Percentiles rank a stretch among this genome's conserved stretches.
Evolutionary conservation across 73 alveolate species (phyloP).

Genomic region (Stentor roeselii): DNA sequence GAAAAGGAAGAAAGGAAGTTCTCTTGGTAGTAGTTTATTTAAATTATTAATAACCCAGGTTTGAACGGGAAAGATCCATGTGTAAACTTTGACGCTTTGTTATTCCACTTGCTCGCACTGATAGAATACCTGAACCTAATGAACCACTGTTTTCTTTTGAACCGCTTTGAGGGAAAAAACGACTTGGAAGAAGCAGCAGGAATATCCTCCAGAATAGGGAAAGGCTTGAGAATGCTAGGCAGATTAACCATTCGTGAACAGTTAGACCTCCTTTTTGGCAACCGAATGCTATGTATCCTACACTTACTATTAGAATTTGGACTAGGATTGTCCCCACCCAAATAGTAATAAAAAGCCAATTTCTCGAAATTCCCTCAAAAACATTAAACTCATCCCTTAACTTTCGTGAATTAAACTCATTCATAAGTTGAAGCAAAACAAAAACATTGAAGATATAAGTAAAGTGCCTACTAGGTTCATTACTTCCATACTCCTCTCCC

Average conservation of each 20-base stretch:
- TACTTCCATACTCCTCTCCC: not conserved
- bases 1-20: no score
- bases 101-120: no score
- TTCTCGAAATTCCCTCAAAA: constrained; percentile 65
- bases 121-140: no score
- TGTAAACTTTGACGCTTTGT: no score
- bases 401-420: constrained; percentile 78
- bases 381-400: constrained; percentile 83
- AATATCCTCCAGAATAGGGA: constrained; percentile 36
- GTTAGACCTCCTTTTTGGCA: constrained; percentile 75
- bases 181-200: constrained; percentile 16
- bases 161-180: no score
- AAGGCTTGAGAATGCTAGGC: constrained; percentile 64
- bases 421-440: constrained; percentile 78
- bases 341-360: constrained; percentile 56
- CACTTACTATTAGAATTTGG: constrained; percentile 63
- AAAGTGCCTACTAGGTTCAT: constrained; percentile 55
- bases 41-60: no score
- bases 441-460: constrained; percentile 82
- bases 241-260: constrained; percentile 70
- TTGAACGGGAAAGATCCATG: no score
- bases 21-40: no score
- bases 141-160: no score
- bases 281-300: constrained; percentile 68
- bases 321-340: constrained; percentile 56